Evolutionary conservation across 2,329 filamentous ascomycete species (phyloP).

Genomic region (Fusarium chaquense): DNA sequence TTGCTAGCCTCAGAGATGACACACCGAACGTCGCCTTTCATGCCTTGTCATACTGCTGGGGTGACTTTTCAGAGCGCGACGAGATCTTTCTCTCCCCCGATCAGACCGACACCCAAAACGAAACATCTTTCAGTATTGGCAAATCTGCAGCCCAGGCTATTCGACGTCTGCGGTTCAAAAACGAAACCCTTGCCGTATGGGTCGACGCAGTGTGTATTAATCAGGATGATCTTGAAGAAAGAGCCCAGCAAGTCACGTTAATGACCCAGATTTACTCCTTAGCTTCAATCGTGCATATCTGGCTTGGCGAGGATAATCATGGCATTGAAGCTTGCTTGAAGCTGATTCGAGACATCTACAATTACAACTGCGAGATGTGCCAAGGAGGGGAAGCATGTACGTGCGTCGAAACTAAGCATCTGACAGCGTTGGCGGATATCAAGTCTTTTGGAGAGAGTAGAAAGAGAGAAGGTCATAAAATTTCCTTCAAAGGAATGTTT

Average conservation of each 20-base stretch:
- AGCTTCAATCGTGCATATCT: conserved; percentile 16
- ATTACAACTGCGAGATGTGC: conserved; percentile 15
- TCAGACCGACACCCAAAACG: fast-evolving
- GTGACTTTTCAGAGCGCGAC: conserved; percentile 8
- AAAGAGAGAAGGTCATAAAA: not conserved
- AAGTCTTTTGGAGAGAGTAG: not conserved
- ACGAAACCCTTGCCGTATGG: conserved; percentile 12
- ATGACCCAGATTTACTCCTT: conserved; percentile 38
- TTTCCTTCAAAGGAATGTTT: conserved; percentile 25
- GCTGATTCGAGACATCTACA: conserved; percentile 32
- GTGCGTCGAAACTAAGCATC: conserved; percentile 21
- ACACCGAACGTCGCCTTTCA: not conserved
- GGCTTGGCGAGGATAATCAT: conserved; percentile 27
- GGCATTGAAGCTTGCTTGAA: conserved; percentile 12
- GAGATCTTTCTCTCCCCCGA: not conserved
- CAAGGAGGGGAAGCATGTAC: conserved; percentile 2
- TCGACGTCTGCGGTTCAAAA: not conserved
- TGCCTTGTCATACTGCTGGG: conserved; percentile 39
- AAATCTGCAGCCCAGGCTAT: conserved; percentile 21
- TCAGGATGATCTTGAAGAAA: conserved; percentile 34
- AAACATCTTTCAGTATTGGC: conserved; percentile 16
- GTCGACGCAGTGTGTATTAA: conserved; percentile 44
- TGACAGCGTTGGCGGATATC: not conserved
- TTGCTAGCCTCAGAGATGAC: conserved; percentile 5
- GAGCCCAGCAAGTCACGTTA: conserved; percentile 32